phyloP scores from a whole-genome alignment of 768 basidiomycete genomes.

The Suillus discolor region DNA sequence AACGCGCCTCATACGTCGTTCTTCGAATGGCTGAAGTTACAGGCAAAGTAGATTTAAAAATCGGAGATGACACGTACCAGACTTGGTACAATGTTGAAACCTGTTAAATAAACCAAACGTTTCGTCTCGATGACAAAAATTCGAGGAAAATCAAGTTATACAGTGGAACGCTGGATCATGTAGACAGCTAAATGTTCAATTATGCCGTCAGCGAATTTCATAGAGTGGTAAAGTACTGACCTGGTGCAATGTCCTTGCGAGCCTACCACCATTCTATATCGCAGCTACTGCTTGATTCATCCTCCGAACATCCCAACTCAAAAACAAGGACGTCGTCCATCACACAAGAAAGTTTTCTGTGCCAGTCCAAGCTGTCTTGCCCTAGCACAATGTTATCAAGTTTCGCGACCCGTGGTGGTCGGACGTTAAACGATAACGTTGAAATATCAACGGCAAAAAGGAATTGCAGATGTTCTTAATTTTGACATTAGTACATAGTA shows the following conservation, averaged over 20 bases:
- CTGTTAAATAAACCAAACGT: background rate
- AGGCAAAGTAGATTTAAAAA: no score
- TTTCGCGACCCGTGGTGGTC: background rate
- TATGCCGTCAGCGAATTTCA: background rate
- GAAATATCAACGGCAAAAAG: constrained; percentile 15
- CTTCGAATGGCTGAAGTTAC: no score
- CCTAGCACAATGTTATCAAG: background rate
- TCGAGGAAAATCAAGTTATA: background rate
- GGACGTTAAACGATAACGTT: background rate
- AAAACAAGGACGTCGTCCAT: constrained; percentile 5
- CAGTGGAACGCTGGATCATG: background rate
- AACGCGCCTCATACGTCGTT: no score
- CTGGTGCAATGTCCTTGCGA: background rate
- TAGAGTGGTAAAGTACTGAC: background rate
- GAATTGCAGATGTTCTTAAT: constrained; percentile 13
- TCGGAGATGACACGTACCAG: no score
- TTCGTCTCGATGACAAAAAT: background rate
- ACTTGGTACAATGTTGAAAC: background rate
- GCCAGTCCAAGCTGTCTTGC: background rate
- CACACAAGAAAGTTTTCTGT: constrained; percentile 3
- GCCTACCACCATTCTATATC: background rate
- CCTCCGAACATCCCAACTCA: background rate
- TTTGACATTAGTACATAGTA: no score
- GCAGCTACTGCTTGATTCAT: background rate
- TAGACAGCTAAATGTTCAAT: background rate